Percentiles rank a stretch among this genome's conserved stretches.
These are phyloP conservation scores for Wickerhamiella infanticola DNA, from an alignment of 1,139 yeast species.

Conservation along the genomic window DNA sequence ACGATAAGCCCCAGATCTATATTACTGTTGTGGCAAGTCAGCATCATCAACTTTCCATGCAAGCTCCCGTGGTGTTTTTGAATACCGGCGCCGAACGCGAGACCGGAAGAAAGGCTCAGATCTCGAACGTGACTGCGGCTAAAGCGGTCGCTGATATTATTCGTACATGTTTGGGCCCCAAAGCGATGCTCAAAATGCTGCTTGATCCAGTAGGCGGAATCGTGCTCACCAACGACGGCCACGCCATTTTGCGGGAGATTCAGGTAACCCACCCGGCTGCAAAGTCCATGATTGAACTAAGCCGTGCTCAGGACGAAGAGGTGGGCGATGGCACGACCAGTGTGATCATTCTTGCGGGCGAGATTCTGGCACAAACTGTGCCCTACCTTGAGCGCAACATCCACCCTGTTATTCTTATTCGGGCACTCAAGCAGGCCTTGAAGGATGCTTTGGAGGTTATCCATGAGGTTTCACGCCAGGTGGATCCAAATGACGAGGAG, in stretches of 20 bases:
- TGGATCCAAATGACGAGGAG: constrained; percentile 66
- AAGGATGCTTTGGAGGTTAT: constrained; percentile 82
- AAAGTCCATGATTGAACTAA: constrained; percentile 91
- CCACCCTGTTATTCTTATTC: constrained; percentile 92
- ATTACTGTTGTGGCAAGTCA: not conserved
- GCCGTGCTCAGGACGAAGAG: constrained; percentile 97
- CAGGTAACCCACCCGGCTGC: constrained; percentile 98
- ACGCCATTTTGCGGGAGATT: constrained; percentile 92
- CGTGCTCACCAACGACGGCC: constrained; percentile 95
- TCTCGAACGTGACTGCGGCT: constrained; percentile 94
- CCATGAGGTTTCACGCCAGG: constrained; percentile 69
- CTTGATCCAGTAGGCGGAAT: constrained; percentile 98
- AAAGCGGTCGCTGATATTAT: constrained; percentile 96
- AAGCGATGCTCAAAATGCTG: constrained; percentile 96
- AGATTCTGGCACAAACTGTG: constrained; percentile 85
- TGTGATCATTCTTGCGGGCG: constrained; percentile 85
- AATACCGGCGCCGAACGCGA: constrained; percentile 66
- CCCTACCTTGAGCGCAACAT: constrained; percentile 86
- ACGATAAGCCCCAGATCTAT: too few species aligned
- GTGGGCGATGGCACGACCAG: constrained; percentile 98
- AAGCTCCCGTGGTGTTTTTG: constrained; percentile 62
- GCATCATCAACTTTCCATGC: constrained; percentile 27
- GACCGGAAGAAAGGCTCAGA: constrained; percentile 93
- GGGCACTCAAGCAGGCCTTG: constrained; percentile 84
- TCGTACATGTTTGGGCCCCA: constrained; percentile 97